These are phyloP conservation scores for Murraya koenigii DNA, from an alignment of 345 rosid genomes.

Conservation along the genomic window DNA sequence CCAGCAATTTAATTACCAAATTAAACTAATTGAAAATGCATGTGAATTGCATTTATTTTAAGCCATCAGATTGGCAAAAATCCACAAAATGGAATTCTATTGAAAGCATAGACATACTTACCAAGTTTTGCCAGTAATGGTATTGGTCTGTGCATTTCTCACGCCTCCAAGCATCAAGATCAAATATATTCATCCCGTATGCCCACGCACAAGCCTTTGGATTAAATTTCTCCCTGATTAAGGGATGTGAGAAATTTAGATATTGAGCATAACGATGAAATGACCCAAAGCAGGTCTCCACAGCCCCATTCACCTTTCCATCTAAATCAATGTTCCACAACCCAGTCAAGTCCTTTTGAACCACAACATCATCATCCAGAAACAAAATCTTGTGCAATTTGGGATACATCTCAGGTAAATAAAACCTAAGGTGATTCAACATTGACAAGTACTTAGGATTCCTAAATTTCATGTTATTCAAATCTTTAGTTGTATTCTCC, in stretches of 20 bases:
- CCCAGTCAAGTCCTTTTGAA: constrained; percentile 84
- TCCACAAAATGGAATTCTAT: neutral
- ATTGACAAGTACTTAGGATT: constrained; percentile 62
- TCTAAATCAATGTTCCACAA: constrained; percentile 81
- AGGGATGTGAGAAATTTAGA: constrained; percentile 71
- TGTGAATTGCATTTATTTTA: neutral
- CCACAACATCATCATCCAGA: constrained; percentile 94
- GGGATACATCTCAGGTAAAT: constrained; percentile 88
- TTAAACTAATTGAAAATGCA: neutral
- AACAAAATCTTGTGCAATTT: constrained; percentile 74
- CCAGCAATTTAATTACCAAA: neutral
- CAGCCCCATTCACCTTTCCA: constrained; percentile 95
- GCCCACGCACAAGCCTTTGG: constrained; percentile 95
- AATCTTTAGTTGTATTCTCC: constrained; percentile 44
- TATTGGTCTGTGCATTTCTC: constrained; percentile 29
- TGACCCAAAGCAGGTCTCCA: constrained; percentile 90
- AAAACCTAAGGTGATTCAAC: constrained; percentile 81
- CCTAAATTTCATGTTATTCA: constrained; percentile 45
- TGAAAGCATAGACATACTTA: constrained; percentile 6
- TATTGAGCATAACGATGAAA: constrained; percentile 79
- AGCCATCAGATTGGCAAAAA: neutral
- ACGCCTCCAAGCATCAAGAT: constrained; percentile 83
- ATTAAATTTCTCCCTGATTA: constrained; percentile 63
- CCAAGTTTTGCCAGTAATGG: constrained; percentile 44
- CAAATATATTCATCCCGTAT: constrained; percentile 86